Evolutionary conservation across 2,329 filamentous ascomycete genomes (phyloP).

Genomic region (Aspergillus novoparasiticus): DNA sequence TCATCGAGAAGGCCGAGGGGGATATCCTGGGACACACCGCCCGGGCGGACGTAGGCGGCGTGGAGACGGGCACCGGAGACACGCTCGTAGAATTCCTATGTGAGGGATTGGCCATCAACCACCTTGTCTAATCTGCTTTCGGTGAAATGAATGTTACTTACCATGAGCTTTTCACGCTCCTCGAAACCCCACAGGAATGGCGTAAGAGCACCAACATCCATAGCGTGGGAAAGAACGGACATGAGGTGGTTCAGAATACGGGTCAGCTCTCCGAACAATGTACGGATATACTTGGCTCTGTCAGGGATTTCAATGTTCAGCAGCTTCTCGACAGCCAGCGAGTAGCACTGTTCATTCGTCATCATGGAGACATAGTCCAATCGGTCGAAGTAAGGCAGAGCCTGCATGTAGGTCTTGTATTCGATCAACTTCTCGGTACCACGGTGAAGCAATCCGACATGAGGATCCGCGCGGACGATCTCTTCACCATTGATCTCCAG

Average conservation of each 20-base stretch:
- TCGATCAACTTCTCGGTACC: slow-evolving; percentile 99
- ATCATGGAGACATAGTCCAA: slow-evolving; percentile 99
- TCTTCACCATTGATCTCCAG: slow-evolving; percentile 97
- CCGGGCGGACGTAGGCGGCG: slow-evolving; percentile 93
- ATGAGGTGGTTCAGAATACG: slow-evolving; percentile 95
- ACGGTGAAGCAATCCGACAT: slow-evolving; percentile 93
- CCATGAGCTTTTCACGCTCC: slow-evolving; percentile 99
- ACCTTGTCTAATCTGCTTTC: background rate
- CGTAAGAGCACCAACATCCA: slow-evolving; percentile 97
- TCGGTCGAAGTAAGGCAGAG: slow-evolving; percentile 96
- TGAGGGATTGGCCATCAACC: background rate
- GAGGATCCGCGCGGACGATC: slow-evolving; percentile 93
- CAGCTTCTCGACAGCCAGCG: slow-evolving; percentile 94
- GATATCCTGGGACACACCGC: slow-evolving; percentile 94
- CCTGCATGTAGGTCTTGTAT: slow-evolving; percentile 99
- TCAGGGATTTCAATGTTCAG: slow-evolving; percentile 95
- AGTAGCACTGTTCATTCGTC: slow-evolving; percentile 99
- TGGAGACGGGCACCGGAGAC: slow-evolving; percentile 97
- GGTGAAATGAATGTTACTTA: slow-evolving; percentile 49
- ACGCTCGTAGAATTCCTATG: slow-evolving; percentile 98
- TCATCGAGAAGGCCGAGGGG: slow-evolving; percentile 93
- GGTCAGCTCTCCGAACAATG: slow-evolving; percentile 93
- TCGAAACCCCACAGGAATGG: slow-evolving; percentile 99
- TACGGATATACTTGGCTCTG: slow-evolving; percentile 95
- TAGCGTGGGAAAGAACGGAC: slow-evolving; percentile 94